Evolutionary conservation across 2,329 filamentous ascomycete species (phyloP), one percentile per base, ranked within the genome.

Genomic region (Juglanconis oblonga): DNA sequence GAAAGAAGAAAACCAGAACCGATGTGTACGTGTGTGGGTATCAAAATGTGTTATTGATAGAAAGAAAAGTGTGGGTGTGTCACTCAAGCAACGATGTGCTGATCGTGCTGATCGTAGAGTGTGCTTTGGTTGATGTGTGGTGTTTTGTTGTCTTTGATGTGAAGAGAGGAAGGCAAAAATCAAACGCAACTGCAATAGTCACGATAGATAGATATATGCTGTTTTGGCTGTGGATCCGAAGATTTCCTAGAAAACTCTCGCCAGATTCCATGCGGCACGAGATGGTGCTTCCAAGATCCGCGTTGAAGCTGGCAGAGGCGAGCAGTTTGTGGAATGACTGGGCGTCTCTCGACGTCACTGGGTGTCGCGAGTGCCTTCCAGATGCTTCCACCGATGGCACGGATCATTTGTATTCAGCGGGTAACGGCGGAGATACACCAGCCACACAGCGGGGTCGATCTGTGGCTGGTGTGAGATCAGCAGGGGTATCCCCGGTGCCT

Each of bases 301-400:
- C 35, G 47, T 13, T 59, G 40, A 51, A 50, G 52, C 57, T 62
- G 57, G 61, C 38, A 54, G 33, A 40, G 31, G 11, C 10, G 10
- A 42, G 38, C 24, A 24, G 24, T 24, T 42, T 13, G 50, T 59
- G 53, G 53, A 57, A 61, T 55, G 54, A 38, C 57, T 14, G 36
- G 51, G 1, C 24, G 48, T 10, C 38, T 33, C 58, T 50, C 55
- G 58, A 61, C 58, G 58, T 63, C 58, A 61, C 55, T 61, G 50
- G 51, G n/a, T 14, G 47, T 55, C 50, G 36, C 57, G 5, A 29
- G 57, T 38, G 36, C 13, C 50, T 32, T 60, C 57, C 59, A 57
- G 59, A 59, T 47, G 48, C 52, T 13, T 17, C 59, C 50, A 49
- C 24, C 24, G 24, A 24, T 24, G 24, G 24, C 24, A 24, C 24